Evolutionary conservation across 257 asterid species (phyloP).

Genomic region (Salvia rosmarinus): DNA sequence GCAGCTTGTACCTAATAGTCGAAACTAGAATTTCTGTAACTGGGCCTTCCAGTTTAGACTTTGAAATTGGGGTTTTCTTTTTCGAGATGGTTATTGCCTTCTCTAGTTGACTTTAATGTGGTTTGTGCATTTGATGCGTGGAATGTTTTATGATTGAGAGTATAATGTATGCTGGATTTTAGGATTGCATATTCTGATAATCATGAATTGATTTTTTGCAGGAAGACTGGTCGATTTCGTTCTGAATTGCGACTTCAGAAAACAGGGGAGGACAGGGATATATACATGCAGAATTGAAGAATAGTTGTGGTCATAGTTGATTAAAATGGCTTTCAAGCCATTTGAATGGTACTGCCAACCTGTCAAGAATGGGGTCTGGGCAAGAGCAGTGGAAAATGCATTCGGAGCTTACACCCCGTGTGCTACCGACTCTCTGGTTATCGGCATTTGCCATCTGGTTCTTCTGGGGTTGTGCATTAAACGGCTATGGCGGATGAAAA

Average conservation of each 20-base stretch:
- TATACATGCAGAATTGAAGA: conserved; percentile 38
- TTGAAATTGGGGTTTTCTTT: neutral
- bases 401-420: conserved; percentile 94
- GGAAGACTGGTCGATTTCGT: conserved; percentile 22
- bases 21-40: neutral
- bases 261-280: conserved; percentile 14
- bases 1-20: neutral
- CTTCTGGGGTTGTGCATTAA: conserved; percentile 67
- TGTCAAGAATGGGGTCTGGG: conserved; percentile 76
- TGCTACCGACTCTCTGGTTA: conserved; percentile 74
- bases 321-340: conserved; percentile 71
- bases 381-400: conserved; percentile 75
- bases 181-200: conserved; percentile 15
- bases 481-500: conserved; percentile 59
- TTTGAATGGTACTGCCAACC: conserved; percentile 92
- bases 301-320: conserved; percentile 21
- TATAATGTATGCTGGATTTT: neutral
- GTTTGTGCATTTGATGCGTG: neutral
- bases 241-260: conserved; percentile 7
- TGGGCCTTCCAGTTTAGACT: neutral
- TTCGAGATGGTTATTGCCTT: neutral
- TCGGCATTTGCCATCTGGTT: conserved; percentile 68
- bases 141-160: neutral
- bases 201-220: conserved; percentile 31
- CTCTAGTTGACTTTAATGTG: conserved; percentile 1